Conservation (phyloP, 163 green algal genomes). For the Scenedesmus sp. region DNA sequence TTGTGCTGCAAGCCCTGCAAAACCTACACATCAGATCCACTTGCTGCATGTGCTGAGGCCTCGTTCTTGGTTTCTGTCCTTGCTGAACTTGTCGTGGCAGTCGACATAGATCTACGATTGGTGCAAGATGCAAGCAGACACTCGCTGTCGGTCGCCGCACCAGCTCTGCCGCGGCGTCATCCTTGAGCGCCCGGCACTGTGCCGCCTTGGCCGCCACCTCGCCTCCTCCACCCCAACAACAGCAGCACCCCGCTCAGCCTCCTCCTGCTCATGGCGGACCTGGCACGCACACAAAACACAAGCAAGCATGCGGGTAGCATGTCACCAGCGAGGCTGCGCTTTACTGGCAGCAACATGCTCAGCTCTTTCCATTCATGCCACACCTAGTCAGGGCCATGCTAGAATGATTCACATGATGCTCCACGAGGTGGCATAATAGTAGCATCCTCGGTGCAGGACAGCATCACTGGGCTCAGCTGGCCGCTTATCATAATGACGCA, state of each 20-base stretch:
- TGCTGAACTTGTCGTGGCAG: neutral
- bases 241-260: conserved; percentile 75
- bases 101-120: too few relatives aligned
- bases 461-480: too few relatives aligned
- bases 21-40: too few relatives aligned
- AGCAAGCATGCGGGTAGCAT: neutral
- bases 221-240: conserved; percentile 78
- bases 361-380: neutral
- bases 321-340: neutral
- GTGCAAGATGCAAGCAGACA: too few relatives aligned
- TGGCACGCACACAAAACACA: neutral
- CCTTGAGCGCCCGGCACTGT: conserved; percentile 62
- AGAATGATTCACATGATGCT: too few relatives aligned
- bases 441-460: too few relatives aligned
- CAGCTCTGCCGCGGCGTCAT: conserved; percentile 62
- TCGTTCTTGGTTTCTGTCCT: too few relatives aligned
- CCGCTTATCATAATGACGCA: too few relatives aligned
- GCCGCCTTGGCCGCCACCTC: conserved; percentile 76
- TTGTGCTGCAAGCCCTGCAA: neutral
- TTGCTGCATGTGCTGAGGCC: too few relatives aligned
- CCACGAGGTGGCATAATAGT: too few relatives aligned
- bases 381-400: too few relatives aligned
- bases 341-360: neutral
- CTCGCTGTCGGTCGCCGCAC: neutral
- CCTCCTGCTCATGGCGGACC: conserved; percentile 73